Percentiles rank a stretch among this genome's conserved stretches.
These are phyloP conservation scores for Ogataea trehaloabstinens DNA, from an alignment of 805 yeast genomes.

Conservation along the genomic window DNA sequence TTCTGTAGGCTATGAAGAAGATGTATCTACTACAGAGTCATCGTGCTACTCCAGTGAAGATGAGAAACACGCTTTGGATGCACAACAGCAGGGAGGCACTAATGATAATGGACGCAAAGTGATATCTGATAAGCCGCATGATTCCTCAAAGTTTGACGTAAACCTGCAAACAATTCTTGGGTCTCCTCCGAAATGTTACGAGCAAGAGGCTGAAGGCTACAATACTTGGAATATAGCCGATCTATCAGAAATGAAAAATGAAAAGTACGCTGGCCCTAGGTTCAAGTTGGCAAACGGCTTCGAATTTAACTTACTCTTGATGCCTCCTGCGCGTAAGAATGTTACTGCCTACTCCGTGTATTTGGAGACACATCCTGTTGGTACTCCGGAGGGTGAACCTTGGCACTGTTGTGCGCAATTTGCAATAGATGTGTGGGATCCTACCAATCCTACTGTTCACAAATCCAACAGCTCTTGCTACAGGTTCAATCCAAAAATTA, in stretches of 20 bases:
- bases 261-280: constrained; percentile 38
- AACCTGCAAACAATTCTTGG: constrained; percentile 24
- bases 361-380: constrained; percentile 65
- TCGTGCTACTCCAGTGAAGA: constrained; percentile 23
- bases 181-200: constrained; percentile 32
- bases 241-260: constrained; percentile 31
- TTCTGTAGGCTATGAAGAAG: constrained; percentile 18
- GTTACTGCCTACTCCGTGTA: constrained; percentile 66
- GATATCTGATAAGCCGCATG: constrained; percentile 4
- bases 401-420: constrained; percentile 95
- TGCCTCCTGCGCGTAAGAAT: constrained; percentile 69
- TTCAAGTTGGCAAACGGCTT: constrained; percentile 56
- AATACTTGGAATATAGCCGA: constrained; percentile 41
- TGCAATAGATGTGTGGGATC: constrained; percentile 81
- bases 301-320: constrained; percentile 68
- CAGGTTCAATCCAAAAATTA: constrained; percentile 69
- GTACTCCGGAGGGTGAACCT: constrained; percentile 33
- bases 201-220: constrained; percentile 27
- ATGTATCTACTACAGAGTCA: constrained; percentile 21
- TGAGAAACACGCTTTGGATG: constrained; percentile 9
- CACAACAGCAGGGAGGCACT: constrained; percentile 3
- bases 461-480: constrained; percentile 67
- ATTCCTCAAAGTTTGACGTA: constrained; percentile 20
- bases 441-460: constrained; percentile 61
- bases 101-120: constrained; percentile 2